Evolutionary conservation across 768 basidiomycete species (phyloP), one percentile per base, ranked within the genome.

Genomic region (Collybiopsis luxurians): DNA sequence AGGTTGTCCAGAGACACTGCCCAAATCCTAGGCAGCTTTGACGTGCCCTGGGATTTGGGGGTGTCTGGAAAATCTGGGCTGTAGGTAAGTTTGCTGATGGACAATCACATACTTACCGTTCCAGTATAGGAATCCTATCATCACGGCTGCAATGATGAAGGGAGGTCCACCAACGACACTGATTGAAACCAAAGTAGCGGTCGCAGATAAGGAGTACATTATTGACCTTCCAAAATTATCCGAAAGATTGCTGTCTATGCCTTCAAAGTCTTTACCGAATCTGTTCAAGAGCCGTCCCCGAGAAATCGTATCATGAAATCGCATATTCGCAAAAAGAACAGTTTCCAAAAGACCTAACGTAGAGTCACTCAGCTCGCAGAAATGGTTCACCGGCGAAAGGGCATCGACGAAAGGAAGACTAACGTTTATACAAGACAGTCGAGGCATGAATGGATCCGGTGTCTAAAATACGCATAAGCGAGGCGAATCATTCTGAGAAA

Each of bases 261-360:
- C 89, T 74, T 95, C 92, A 55, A 95, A 90, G 66, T 95, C 94
- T 69, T 95, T 95, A 42, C 94, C 93, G 60, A 90, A 89, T 45
- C 92, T 77, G 62, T 95, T 92, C 36, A 95, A 70, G 10, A 91
- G 73, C 2, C 93, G 84, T 4, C 95, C 95, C 36, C 92, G 83
- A 50, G 88, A 91, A 2, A 92, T 83, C 0, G 94, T 97, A 65
- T 97, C 95, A 63, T 96, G 95, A 78, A 97, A 96, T 40, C 94
- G 83, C 56, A 96, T 86, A 45, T 92, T 84, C 7, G 94, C 91
- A 64, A 95, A 95, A 1, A 97, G 74, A 2, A 96, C 86, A 0
- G 85, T 70, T 65, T 95, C 89, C 26, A 95, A 73, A 38, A 95
- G 77, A 34, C 76, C 83, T 80, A 44, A 4, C 15, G 31, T 24